Base-by-base conservation (phyloP, 768 basidiomycete species). In the Rhodotorula babjevae region DNA sequence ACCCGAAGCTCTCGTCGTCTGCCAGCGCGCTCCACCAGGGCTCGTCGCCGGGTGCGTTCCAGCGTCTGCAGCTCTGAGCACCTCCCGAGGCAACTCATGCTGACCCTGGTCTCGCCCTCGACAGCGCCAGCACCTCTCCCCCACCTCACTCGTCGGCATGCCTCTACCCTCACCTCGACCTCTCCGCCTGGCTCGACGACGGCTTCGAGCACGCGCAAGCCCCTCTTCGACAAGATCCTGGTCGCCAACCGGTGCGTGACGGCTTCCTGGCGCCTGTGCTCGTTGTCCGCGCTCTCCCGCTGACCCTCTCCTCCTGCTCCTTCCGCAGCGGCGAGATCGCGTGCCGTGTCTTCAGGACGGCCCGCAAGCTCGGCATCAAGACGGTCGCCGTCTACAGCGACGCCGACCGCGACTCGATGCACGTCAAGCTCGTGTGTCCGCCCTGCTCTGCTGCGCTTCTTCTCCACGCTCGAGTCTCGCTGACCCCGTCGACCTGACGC, bases 321-420 rank as follows among this genome's bases (percentile, higher is more conserved):
- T 57, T 25, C 31, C 72, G 23, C 61, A 95, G 93, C 81, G 93
- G 93, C 60, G 93, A 97, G 82, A 97, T 97, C 74, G 93, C 93
- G 11, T 96, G 94, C 80, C 88, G 93, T 29, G 91, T 97, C 57
- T 95, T 95, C 67, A 88, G 90, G 36, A 95, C 93, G 0, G 91
- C 92, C 5, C 87, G 84, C 80, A 90, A 89, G 79, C 83, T 96
- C 8, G 93, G 94, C 0, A 89, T 96, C 80, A 88, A 86, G 84
- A 93, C 91, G 0, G 93, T 96, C 25, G 93, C 93, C 0, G 90
- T 97, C 14, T 96, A 90, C 79, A 92, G 90, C 71, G 91, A 94
- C 60, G 91, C 87, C 14, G 94, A 97, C 75, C 86, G 84, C 63
- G 84, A 89, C 78, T 85, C 91, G 0, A 80, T 94, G 71, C 94